Evolutionary conservation across 2,329 filamentous ascomycete genomes (phyloP).

Genomic region (Apiospora malaysiana): DNA sequence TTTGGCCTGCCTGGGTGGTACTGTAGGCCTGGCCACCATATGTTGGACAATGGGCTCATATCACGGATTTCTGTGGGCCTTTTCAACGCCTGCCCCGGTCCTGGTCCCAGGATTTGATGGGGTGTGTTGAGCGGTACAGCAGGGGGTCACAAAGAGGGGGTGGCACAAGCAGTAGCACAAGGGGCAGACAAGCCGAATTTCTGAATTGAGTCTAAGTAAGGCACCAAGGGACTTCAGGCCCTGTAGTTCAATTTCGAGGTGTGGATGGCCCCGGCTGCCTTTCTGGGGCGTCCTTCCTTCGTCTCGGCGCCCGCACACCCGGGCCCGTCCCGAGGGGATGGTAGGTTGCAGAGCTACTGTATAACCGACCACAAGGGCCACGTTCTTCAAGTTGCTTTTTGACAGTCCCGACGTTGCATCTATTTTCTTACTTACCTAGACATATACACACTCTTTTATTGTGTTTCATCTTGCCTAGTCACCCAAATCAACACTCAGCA

Average conservation of each 20-base stretch:
- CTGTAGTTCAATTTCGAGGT: no score
- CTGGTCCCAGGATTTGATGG: no score
- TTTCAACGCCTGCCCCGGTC: no score
- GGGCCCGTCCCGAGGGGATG: not conserved
- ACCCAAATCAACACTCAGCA: not conserved
- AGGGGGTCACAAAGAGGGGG: no score
- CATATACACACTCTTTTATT: not conserved
- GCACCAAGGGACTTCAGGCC: no score
- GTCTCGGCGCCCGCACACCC: not conserved
- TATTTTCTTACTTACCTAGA: not conserved
- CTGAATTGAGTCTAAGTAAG: no score
- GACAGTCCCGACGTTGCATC: not conserved
- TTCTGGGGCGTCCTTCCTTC: not conserved
- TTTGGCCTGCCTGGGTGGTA: not conserved
- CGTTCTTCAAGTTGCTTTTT: not conserved
- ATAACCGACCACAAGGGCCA: not conserved
- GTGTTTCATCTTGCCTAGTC: not conserved
- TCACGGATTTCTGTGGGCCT: not conserved
- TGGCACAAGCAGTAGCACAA: no score
- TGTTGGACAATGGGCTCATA: not conserved
- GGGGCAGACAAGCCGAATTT: no score
- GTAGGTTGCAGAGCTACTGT: not conserved
- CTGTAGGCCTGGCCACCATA: not conserved
- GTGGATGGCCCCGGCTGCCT: no score
- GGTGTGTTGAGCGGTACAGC: no score